Evolutionary conservation across 1,284 basidiomycete genomes (phyloP).

Genomic region (Ceratobasidium sp.): DNA sequence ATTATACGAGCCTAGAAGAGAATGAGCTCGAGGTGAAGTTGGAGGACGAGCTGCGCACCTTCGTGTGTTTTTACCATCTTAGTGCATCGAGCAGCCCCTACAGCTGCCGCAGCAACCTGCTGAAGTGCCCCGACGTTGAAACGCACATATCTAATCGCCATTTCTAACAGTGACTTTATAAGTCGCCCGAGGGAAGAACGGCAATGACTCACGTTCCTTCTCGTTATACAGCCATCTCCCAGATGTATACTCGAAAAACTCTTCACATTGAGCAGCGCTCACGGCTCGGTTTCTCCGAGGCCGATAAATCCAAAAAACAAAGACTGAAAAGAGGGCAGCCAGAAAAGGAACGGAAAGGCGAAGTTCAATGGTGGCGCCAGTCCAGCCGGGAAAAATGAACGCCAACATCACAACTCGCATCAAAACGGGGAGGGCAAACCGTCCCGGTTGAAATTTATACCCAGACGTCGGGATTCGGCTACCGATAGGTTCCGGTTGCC

Average conservation of each 20-base stretch:
- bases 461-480: neutral
- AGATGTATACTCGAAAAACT: constrained; percentile 45
- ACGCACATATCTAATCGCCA: constrained; percentile 44
- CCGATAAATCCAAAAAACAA: constrained; percentile 2
- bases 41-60: constrained; percentile 36
- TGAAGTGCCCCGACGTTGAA: constrained; percentile 46
- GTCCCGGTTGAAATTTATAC: neutral
- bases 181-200: neutral
- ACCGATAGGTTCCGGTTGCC: constrained; percentile 9
- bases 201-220: constrained; percentile 38
- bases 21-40: neutral
- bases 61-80: constrained; percentile 46
- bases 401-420: neutral
- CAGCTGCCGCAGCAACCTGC: constrained; percentile 43
- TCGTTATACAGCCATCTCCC: constrained; percentile 48
- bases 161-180: constrained; percentile 16
- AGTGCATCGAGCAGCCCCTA: constrained; percentile 42
- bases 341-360: constrained; percentile 12
- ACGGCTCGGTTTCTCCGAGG: neutral
- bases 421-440: neutral
- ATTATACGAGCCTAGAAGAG: constrained; percentile 48
- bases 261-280: neutral
- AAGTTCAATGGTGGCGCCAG: neutral
- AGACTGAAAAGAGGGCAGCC: neutral
- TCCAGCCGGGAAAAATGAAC: neutral